phyloP scores from a whole-genome alignment of 202 grass and related monocot species.

The Digitaria exilis region DNA sequence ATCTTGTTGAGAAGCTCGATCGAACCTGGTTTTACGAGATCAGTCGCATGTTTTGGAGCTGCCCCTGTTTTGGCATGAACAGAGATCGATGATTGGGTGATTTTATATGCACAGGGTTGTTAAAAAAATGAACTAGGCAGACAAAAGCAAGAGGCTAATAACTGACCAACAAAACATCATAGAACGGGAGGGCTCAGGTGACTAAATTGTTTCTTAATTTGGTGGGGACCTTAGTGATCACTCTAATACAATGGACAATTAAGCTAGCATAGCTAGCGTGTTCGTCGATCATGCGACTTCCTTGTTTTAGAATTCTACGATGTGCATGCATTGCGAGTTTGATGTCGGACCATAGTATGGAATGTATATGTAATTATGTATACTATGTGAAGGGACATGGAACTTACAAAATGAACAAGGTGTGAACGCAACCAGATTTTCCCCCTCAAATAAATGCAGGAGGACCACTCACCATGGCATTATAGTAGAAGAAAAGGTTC shows the following conservation, averaged over 20 bases:
- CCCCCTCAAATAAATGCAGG: too few species aligned
- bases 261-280: neutral
- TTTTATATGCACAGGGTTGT: neutral
- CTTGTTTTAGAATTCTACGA: neutral
- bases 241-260: neutral
- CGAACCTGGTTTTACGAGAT: constrained; percentile 17
- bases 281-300: neutral
- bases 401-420: neutral
- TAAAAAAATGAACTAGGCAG: neutral
- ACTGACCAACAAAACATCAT: neutral
- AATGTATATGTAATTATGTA: neutral
- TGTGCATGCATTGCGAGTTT: neutral
- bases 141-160: neutral
- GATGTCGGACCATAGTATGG: neutral
- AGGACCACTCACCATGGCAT: neutral
- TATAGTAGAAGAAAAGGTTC: neutral
- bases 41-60: constrained; percentile 19
- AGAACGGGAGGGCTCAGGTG: neutral
- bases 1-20: neutral
- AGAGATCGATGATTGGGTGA: neutral
- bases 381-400: neutral
- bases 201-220: neutral
- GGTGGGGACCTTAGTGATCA: neutral
- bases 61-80: constrained; percentile 26
- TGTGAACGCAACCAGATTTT: neutral